Base-by-base conservation (phyloP, 208 protist genomes). In the Phytomonas francai region DNA sequence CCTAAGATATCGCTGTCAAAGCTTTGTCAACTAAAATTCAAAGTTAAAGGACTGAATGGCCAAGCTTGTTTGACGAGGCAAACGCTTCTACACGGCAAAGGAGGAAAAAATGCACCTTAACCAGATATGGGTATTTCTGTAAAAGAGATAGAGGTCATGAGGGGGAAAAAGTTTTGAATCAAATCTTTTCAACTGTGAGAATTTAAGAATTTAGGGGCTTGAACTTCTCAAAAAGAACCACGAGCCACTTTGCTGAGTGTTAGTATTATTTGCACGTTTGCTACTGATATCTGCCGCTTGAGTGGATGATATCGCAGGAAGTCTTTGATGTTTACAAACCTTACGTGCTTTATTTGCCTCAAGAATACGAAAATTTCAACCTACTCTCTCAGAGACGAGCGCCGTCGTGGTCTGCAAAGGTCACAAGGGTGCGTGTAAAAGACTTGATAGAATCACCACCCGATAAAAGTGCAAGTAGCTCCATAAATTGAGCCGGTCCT, bases 401-500 rank as follows among this genome's bases (percentile, higher is more conserved):
- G 4, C 60, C 5, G 30, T 19, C 39, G 4, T 59, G 59, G 8
- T 61, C 76, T 0, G 72, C 71, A 66, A 95, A 79, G 0, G 78
- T 85, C 39, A 95, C 91, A 0, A 73, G 83, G 1, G 82, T 83
- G 12, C 73, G 68, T 8, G 84, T 90, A 64, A 94, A 93, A 31
- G 80, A 84, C 68, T 88, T 77, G 42, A 96, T 78, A 16, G 84
- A 71, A 28, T 91, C 86, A 27, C 88, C 91, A n/a, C 88, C 88
- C 0, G 84, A 67, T 66, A 92, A 82, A 8, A 94, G 66, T 1
- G 86, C 78, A 1, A 96, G 78, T 25, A 96, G 68, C 73, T 96
- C 91, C 67, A 94, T 76, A 59, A 96, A 92, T 72, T 90, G 84
- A 32, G 76, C 72, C 27, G 80, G 65, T 25, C 77, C 74, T 31